These are phyloP conservation scores for Pseudevernia furfuracea DNA, from an alignment of 495 filamentous ascomycete genomes.

Conservation along the genomic window DNA sequence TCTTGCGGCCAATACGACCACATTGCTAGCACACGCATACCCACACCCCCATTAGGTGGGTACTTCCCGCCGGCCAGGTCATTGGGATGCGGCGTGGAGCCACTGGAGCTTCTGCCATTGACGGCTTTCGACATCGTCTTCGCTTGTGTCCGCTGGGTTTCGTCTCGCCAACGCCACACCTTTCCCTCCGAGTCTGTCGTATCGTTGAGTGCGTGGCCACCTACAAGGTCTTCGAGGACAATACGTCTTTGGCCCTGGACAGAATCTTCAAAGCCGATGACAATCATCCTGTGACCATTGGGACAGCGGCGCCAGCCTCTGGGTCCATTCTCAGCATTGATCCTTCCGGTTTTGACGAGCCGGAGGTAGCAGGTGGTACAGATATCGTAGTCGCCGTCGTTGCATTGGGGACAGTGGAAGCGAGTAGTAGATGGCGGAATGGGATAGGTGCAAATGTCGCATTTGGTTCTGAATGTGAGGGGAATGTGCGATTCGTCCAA, in stretches of 20 bases:
- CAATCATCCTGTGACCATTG: conserved; percentile 72
- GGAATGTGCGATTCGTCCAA: conserved; percentile 41
- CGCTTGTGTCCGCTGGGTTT: conserved; percentile 28
- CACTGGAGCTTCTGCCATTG: conserved; percentile 5
- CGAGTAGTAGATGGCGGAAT: conserved; percentile 61
- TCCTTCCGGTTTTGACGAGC: conserved; percentile 50
- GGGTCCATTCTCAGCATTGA: conserved; percentile 65
- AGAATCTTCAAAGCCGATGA: conserved; percentile 63
- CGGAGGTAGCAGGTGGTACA: conserved; percentile 67
- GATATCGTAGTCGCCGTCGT: conserved; percentile 73
- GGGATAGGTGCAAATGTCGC: conserved; percentile 62
- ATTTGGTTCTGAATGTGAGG: conserved; percentile 59
- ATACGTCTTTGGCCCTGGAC: conserved; percentile 47
- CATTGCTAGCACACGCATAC: conserved; percentile 49
- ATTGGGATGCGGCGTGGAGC: conserved; percentile 7
- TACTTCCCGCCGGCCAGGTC: conserved; percentile 33
- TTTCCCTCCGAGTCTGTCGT: conserved; percentile 32
- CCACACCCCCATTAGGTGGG: conserved; percentile 64
- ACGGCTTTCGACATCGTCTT: background rate
- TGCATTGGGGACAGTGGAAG: conserved; percentile 67
- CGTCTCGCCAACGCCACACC: conserved; percentile 48
- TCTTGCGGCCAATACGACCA: conserved; percentile 71
- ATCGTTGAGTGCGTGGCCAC: conserved; percentile 57
- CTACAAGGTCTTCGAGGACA: conserved; percentile 60
- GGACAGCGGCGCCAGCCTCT: conserved; percentile 75